Evolutionary conservation across 164 flowering plant species (phyloP).

Genomic region (Santalum album): DNA sequence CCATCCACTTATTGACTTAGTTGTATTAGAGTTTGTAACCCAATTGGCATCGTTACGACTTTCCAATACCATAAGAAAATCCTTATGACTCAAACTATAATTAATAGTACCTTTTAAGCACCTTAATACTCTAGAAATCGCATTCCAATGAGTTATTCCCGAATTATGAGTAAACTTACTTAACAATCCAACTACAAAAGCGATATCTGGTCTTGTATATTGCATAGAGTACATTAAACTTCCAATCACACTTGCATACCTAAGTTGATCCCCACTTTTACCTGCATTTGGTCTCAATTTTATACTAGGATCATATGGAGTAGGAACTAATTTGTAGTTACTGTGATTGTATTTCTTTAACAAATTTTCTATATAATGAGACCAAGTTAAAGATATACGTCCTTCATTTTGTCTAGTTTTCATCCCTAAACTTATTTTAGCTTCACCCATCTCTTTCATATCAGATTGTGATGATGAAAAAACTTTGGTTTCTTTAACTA

Average conservation of each 20-base stretch:
- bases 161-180: slow-evolving; percentile 15
- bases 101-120: slow-evolving; percentile 15
- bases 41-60: slow-evolving; percentile 19
- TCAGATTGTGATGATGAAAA: neutral
- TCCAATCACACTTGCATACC: neutral
- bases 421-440: slow-evolving; percentile 11
- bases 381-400: slow-evolving; percentile 1
- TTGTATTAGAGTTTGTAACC: slow-evolving; percentile 6
- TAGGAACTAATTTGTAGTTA: neutral
- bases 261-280: neutral
- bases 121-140: neutral
- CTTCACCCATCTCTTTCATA: slow-evolving; percentile 19
- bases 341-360: slow-evolving; percentile 9
- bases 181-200: slow-evolving; percentile 11
- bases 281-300: slow-evolving; percentile 2
- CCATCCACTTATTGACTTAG: slow-evolving; percentile 12
- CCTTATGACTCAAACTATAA: slow-evolving; percentile 6
- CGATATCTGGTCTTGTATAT: slow-evolving; percentile 19
- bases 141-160: slow-evolving; percentile 14
- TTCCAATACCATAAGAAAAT: slow-evolving; percentile 14
- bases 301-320: slow-evolving; percentile 5
- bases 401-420: neutral
- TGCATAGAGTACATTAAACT: slow-evolving; percentile 7
- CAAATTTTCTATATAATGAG: slow-evolving; percentile 13
- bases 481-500: neutral